Percentiles rank a stretch among this genome's conserved stretches.
Conservation (phyloP, 2,329 filamentous ascomycete genomes). For the Alternaria consortialis region DNA sequence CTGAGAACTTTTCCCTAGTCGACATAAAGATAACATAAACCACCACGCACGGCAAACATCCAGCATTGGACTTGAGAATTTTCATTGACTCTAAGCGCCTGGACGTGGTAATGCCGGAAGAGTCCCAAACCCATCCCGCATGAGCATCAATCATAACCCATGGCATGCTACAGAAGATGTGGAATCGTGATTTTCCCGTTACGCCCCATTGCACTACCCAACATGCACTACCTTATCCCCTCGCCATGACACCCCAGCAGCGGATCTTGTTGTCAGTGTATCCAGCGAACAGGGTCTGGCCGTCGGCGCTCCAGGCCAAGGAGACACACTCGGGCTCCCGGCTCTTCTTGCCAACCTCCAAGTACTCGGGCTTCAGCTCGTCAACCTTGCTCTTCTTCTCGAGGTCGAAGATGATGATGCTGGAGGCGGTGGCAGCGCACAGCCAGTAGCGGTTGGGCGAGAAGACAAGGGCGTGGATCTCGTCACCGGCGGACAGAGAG, state of each 20-base stretch:
- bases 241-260: conserved; percentile 55
- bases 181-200: conserved; percentile 52
- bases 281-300: conserved; percentile 98
- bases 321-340: conserved; percentile 97
- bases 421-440: conserved; percentile 94
- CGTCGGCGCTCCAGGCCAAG: conserved; percentile 97
- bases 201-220: conserved; percentile 37
- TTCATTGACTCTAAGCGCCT: conserved; percentile 56
- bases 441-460: conserved; percentile 99
- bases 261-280: conserved; percentile 94
- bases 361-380: conserved; percentile 98
- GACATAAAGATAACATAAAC: conserved; percentile 3
- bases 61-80: conserved; percentile 51
- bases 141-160: conserved; percentile 49
- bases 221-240: conserved; percentile 47
- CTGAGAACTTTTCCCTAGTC: not conserved
- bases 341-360: conserved; percentile 97
- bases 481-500: conserved; percentile 98
- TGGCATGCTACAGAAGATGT: conserved; percentile 52
- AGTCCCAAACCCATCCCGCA: conserved; percentile 47
- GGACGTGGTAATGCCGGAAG: conserved; percentile 53
- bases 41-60: conserved; percentile 15
- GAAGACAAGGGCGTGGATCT: conserved; percentile 99
- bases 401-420: conserved; percentile 99
- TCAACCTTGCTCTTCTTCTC: conserved; percentile 99